phyloP scores from a whole-genome alignment of 345 rosid species.

The Kandelia obovata region DNA sequence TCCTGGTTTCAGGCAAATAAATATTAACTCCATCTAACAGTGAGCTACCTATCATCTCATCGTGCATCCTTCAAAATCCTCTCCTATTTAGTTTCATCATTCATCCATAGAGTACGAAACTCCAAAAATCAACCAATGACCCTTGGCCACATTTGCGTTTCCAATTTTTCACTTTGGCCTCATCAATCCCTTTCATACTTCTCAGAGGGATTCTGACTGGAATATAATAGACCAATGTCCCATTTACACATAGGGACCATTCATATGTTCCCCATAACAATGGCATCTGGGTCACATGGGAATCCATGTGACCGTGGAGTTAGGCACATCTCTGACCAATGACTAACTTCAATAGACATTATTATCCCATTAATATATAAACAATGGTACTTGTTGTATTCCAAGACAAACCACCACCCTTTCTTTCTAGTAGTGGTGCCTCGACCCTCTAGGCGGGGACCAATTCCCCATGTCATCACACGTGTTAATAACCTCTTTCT shows the following conservation, averaged over 20 bases:
- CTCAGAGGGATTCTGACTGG: slow-evolving; percentile 3
- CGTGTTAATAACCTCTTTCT: slow-evolving; percentile 11
- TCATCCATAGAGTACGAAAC: too few species aligned
- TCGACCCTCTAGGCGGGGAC: slow-evolving; percentile 54
- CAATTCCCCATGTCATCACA: slow-evolving; percentile 16
- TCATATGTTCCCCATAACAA: slow-evolving; percentile 49
- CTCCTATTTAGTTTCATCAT: too few species aligned
- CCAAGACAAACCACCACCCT: slow-evolving; percentile 8
- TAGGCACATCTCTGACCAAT: slow-evolving; percentile 27
- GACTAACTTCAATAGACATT: neutral
- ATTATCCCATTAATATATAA: neutral
- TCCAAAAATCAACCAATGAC: too few species aligned
- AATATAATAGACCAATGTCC: slow-evolving; percentile 11
- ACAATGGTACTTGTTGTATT: neutral
- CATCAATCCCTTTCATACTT: slow-evolving; percentile 19
- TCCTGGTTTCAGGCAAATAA: too few species aligned
- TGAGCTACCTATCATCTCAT: too few species aligned
- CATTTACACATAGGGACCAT: slow-evolving; percentile 10
- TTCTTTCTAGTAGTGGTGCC: slow-evolving; percentile 18
- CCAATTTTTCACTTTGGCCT: neutral
- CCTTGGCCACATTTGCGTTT: too few species aligned
- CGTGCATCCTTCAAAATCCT: too few species aligned
- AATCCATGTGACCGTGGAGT: slow-evolving; percentile 17
- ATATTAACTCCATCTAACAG: too few species aligned
- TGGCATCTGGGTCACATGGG: slow-evolving; percentile 45